These are phyloP conservation scores for Xylaria multiplex DNA, from an alignment of 2,329 filamentous ascomycete species.

Conservation along the genomic window DNA sequence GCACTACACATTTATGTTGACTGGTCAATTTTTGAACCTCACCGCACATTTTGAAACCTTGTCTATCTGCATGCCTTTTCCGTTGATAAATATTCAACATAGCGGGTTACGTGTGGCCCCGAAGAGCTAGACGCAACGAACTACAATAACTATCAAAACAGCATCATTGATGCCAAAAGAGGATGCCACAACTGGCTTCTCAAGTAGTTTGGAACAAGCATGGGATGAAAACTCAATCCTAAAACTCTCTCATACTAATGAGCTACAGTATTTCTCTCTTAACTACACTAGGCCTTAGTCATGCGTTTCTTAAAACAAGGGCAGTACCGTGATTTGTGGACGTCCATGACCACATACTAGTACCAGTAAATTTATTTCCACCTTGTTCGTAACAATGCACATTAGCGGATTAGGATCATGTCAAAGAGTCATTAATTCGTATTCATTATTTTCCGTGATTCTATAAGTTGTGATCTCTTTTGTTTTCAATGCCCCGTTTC, in stretches of 20 bases:
- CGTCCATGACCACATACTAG: not conserved
- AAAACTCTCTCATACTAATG: no score
- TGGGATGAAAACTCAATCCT: no score
- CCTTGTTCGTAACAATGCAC: not conserved
- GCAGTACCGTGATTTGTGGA: not conserved
- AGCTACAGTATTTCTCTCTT: no score
- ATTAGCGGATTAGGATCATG: not conserved
- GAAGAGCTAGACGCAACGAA: not conserved
- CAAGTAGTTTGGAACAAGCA: not conserved
- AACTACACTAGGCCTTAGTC: no score
- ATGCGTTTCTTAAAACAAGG: no score
- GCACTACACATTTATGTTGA: not conserved
- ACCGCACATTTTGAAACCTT: no score
- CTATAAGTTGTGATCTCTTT: conserved; percentile 43
- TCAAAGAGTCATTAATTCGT: conserved; percentile 47
- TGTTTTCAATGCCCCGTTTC: conserved; percentile 37
- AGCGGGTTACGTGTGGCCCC: no score
- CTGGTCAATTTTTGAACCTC: not conserved
- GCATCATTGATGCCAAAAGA: not conserved
- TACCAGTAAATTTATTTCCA: not conserved
- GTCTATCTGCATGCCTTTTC: no score
- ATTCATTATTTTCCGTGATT: conserved; percentile 47
- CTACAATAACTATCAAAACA: not conserved
- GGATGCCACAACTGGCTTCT: not conserved
- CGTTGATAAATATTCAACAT: no score